Base-by-base conservation (phyloP, 768 basidiomycete species). In the Hysterangium stoloniferum region DNA sequence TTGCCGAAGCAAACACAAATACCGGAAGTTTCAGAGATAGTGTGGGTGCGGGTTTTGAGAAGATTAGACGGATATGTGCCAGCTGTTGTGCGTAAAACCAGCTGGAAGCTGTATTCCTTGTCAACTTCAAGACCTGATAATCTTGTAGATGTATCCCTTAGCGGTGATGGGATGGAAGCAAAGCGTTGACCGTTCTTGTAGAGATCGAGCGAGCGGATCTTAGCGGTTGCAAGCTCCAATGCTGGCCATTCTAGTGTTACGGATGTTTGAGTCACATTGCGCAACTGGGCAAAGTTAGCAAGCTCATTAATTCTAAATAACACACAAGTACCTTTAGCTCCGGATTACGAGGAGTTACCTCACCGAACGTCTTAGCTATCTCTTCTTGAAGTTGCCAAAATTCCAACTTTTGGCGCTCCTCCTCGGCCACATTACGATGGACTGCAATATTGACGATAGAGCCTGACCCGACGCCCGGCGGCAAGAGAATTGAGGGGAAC, bases 391-490 rank as follows among this genome's bases (percentile, higher is more conserved):
- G 72, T 2, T 74, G 66, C 85, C 82, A 86, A 65, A 99, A 98
- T 33, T 88, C 84, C 4, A 71, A 65, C 53, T 91, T 84, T 54
- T 91, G 79, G 55, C 80, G 77, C 58, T 82, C 78, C 64, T 99
- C 96, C 59, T 95, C 93, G 0, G 72, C 62, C 28, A 79, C 66
- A 62, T 99, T 96, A 56, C 92, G 85, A 61, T 89, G 79, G 12
- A 98, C 94, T 2, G 93, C 82, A 65, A 98, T 98, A 64, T 92
- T 96, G 58, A 99, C 90, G 57, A 99, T 97, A 17, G 92, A 96
- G 4, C 96, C 96, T 0, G 94, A 81, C 7, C 86, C 82, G 1
- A 91, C 84, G 12, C 94, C 94, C 0, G 93, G 88, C 1, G 96
- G 96, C 6, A 98, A 72, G 1, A 98, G 78, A 33, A 99, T 75